Evolutionary conservation across 2,329 filamentous ascomycete genomes (phyloP).

Genomic region (Hypoxylon sp.): DNA sequence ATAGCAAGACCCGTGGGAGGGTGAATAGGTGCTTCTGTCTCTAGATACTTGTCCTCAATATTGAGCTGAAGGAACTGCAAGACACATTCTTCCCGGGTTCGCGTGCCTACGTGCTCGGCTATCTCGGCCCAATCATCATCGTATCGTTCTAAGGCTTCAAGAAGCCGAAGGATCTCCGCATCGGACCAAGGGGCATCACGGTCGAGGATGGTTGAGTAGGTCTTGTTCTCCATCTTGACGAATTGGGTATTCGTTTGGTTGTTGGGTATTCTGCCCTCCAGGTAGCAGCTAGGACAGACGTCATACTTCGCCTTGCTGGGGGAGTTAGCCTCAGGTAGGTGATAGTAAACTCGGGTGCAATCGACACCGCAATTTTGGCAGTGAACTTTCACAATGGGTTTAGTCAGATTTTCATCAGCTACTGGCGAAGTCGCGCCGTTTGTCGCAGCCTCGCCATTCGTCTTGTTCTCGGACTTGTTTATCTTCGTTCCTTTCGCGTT

Average conservation of each 20-base stretch:
- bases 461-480: slow-evolving; percentile 75
- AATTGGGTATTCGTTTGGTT: slow-evolving; percentile 86
- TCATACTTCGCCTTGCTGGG: slow-evolving; percentile 80
- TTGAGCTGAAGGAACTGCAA: slow-evolving; percentile 96
- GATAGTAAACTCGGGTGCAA: slow-evolving; percentile 76
- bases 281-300: slow-evolving; percentile 90
- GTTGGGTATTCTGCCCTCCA: slow-evolving; percentile 84
- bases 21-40: slow-evolving; percentile 73
- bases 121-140: slow-evolving; percentile 97
- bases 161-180: slow-evolving; percentile 85
- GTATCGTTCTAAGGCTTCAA: slow-evolving; percentile 92
- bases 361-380: slow-evolving; percentile 95
- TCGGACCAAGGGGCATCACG: slow-evolving; percentile 92
- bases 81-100: slow-evolving; percentile 95
- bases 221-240: slow-evolving; percentile 88
- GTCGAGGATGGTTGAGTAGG: slow-evolving; percentile 81
- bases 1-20: slow-evolving; percentile 71
- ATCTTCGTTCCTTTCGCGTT: slow-evolving; percentile 83
- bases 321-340: slow-evolving; percentile 69
- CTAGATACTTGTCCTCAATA: slow-evolving; percentile 97
- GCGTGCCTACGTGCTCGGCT: slow-evolving; percentile 89
- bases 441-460: slow-evolving; percentile 79
- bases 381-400: slow-evolving; percentile 76
- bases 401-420: slow-evolving; percentile 72
- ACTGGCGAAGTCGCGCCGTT: slow-evolving; percentile 68